Evolutionary conservation across 2,329 filamentous ascomycete species (phyloP), one percentile per base, ranked within the genome.

Genomic region (Tolypocladium sp.): DNA sequence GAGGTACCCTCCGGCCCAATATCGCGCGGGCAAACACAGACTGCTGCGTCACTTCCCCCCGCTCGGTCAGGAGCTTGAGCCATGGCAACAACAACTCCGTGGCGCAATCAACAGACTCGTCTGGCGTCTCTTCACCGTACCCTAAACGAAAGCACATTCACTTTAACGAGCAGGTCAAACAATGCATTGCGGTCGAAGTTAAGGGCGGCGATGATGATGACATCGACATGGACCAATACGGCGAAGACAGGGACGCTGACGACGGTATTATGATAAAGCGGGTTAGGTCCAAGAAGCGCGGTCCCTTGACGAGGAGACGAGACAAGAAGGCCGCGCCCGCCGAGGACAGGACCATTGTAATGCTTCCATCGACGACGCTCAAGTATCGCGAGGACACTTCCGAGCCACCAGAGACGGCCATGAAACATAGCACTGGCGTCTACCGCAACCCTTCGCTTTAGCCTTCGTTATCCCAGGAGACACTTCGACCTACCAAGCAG

Each of bases 141-240:
- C 73, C 83, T 10, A 87, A 89, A 67, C 83, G 86, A 68, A 92
- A 87, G 61, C 93, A 96, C 71, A 97, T 99, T 64, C 91, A 96
- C 69, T 99, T 99, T 73, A 94, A 97, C 70, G 90, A 97, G 69
- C 90, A 93, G 74, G 93, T 99, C 2, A 88, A 92, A 71, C 93
- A 97, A 71, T 97, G 92, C 71, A 97, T 97, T 64, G 94, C 94
- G 8, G 85, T 99, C 40, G 92, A 97, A 41, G 82, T 86, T 65
- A 95, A 95, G 75, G 85, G 89, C 63, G 87, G 88, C 30, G 88
- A 92, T 55, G 85, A 89, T 37, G 86, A 91, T 58, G 85, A 89
- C 15, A 81, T 88, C 15, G 82, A 85, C 33, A 74, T 79, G 4
- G 81, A 82, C 41, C 66, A 60, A 4, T 79, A 75, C 60, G 78